A percentile compares a stretch with the other conserved stretches of the same genome.
Conservation (phyloP, 1,139 yeast species). For the Diutina catenulata region DNA sequence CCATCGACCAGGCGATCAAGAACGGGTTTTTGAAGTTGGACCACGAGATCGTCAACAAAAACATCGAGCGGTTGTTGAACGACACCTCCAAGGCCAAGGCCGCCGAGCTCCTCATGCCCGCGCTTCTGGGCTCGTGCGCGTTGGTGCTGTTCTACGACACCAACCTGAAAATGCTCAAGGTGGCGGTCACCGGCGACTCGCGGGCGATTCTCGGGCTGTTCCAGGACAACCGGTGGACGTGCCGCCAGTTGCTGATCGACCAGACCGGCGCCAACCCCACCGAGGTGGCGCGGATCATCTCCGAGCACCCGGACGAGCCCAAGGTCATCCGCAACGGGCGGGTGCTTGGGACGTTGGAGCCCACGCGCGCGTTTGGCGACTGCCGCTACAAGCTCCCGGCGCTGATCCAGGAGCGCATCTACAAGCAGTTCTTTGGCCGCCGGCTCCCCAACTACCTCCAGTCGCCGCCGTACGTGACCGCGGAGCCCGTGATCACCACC, state of each 20-base stretch:
- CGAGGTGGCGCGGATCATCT: conserved; percentile 72
- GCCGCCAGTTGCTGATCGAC: conserved; percentile 74
- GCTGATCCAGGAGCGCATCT: conserved; percentile 61
- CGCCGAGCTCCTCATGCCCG: conserved; percentile 77
- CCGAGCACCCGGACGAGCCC: conserved; percentile 89
- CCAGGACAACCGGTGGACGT: conserved; percentile 72
- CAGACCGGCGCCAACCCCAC: conserved; percentile 90
- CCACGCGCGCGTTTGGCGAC: conserved; percentile 95
- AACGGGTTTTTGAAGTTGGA: conserved; percentile 77
- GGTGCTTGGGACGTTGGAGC: conserved; percentile 89
- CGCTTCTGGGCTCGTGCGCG: conserved; percentile 92
- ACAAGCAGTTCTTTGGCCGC: conserved; percentile 75
- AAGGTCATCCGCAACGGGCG: conserved; percentile 79
- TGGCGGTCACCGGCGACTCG: conserved; percentile 96
- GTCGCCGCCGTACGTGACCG: conserved; percentile 96
- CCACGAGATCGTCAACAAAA: conserved; percentile 71
- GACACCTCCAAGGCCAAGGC: conserved; percentile 51
- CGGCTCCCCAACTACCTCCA: conserved; percentile 65
- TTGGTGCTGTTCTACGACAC: conserved; percentile 80
- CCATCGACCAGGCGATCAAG: conserved; percentile 69
- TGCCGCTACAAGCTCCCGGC: conserved; percentile 78
- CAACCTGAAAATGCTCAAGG: conserved; percentile 55
- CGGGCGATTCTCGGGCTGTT: conserved; percentile 79
- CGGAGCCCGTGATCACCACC: conserved; percentile 86
- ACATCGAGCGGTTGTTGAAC: conserved; percentile 56